Percentiles rank a stretch among this genome's conserved stretches.
These are phyloP conservation scores for Rehmannia glutinosa DNA, from an alignment of 257 asterid genomes.

Conservation along the genomic window DNA sequence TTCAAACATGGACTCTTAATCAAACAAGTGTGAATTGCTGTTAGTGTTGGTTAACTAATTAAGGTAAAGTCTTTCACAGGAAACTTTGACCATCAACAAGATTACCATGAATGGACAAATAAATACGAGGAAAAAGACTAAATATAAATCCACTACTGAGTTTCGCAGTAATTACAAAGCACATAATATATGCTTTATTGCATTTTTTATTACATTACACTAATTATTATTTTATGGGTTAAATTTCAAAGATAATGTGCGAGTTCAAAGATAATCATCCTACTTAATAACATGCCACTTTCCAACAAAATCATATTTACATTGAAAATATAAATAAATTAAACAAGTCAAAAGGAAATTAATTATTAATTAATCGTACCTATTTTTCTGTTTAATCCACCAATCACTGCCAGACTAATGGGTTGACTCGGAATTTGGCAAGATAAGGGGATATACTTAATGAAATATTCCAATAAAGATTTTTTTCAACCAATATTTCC, in stretches of 20 bases:
- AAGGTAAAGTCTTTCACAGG: constrained; percentile 19
- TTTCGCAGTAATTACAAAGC: too few relatives aligned
- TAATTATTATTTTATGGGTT: too few relatives aligned
- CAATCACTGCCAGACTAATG: neutral
- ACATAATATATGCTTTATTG: too few relatives aligned
- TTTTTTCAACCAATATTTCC: neutral
- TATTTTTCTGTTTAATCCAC: constrained; percentile 10
- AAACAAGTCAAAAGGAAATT: constrained; percentile 11
- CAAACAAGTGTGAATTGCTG: constrained; percentile 26
- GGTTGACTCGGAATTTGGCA: too few relatives aligned
- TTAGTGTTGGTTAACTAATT: constrained; percentile 49
- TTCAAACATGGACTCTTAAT: neutral
- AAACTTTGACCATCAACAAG: constrained; percentile 43
- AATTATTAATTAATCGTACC: neutral
- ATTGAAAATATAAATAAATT: neutral
- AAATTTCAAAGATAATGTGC: too few relatives aligned
- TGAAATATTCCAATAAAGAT: neutral
- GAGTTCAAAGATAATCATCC: too few relatives aligned
- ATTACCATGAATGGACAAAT: too few relatives aligned
- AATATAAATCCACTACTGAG: too few relatives aligned
- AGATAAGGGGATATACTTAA: neutral
- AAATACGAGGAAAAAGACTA: too few relatives aligned
- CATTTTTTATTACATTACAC: too few relatives aligned
- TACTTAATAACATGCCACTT: constrained; percentile 12
- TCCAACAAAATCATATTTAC: constrained; percentile 13